These are phyloP conservation scores for Calonectria crousiana DNA, from an alignment of 2,329 filamentous ascomycete genomes.

Conservation along the genomic window DNA sequence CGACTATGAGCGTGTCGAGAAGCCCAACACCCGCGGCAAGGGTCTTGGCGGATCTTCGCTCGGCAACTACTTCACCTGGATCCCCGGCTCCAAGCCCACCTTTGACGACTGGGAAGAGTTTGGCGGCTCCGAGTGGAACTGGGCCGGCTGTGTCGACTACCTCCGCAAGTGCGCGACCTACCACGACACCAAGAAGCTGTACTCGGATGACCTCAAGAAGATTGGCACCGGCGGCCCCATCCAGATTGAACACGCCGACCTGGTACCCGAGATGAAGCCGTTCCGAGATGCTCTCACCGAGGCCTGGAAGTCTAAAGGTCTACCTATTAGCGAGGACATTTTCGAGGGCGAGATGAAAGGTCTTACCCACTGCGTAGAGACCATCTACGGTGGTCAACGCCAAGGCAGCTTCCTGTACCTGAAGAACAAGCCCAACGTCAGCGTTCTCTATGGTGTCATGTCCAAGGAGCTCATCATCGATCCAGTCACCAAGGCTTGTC, in stretches of 20 bases:
- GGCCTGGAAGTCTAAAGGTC: constrained; percentile 67
- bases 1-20: constrained; percentile 72
- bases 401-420: constrained; percentile 65
- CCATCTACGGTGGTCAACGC: constrained; percentile 67
- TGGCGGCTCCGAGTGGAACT: constrained; percentile 76
- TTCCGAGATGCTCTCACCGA: constrained; percentile 64
- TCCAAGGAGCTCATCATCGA: constrained; percentile 68
- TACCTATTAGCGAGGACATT: constrained; percentile 64
- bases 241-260: constrained; percentile 65
- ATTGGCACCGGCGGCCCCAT: constrained; percentile 65
- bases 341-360: constrained; percentile 67
- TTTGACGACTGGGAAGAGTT: constrained; percentile 78
- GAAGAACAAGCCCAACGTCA: constrained; percentile 66
- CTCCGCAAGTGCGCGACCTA: constrained; percentile 68
- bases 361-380: constrained; percentile 64
- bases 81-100: constrained; percentile 67
- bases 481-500: constrained; percentile 49
- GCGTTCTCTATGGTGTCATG: constrained; percentile 59
- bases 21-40: constrained; percentile 73
- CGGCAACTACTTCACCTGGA: constrained; percentile 74
- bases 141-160: constrained; percentile 59
- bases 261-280: constrained; percentile 62
- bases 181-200: constrained; percentile 64
- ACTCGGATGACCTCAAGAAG: constrained; percentile 58
- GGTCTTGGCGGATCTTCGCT: constrained; percentile 68